Evolutionary conservation across 345 rosid genomes (phyloP).

Genomic region (Abelmoschus esculentus): DNA sequence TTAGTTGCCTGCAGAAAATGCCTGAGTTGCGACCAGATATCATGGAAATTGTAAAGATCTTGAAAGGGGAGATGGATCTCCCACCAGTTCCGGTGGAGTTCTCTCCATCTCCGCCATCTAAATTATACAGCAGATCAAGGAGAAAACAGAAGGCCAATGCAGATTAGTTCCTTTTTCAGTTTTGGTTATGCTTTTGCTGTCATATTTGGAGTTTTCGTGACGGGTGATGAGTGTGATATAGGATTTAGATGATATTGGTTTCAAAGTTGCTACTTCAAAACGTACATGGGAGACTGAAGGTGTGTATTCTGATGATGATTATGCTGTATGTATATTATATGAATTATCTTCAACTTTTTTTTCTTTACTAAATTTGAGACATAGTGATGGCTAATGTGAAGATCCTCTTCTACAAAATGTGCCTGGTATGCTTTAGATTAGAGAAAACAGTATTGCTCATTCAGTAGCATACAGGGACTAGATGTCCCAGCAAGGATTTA

Average conservation of each 20-base stretch:
- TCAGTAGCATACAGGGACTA: too few relatives aligned
- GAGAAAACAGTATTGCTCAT: too few relatives aligned
- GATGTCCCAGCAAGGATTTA: too few relatives aligned
- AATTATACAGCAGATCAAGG: constrained; percentile 45
- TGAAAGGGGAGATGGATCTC: constrained; percentile 88
- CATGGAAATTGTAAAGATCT: constrained; percentile 60
- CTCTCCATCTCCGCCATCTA: constrained; percentile 85
- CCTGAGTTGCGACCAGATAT: constrained; percentile 87
- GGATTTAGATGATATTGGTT: not conserved
- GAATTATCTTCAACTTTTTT: not conserved
- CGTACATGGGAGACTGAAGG: constrained; percentile 3
- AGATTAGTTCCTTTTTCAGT: constrained; percentile 31
- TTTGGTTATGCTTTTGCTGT: constrained; percentile 7
- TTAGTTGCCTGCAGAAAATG: constrained; percentile 74
- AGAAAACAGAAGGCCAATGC: constrained; percentile 44
- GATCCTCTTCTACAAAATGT: too few relatives aligned
- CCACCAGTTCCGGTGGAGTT: constrained; percentile 62
- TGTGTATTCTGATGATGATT: constrained; percentile 6
- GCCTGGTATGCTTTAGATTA: too few relatives aligned
- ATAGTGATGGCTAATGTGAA: not conserved
- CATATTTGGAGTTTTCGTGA: constrained; percentile 1
- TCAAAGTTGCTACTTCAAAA: not conserved
- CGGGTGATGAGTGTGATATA: constrained; percentile 15
- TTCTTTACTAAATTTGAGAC: not conserved
- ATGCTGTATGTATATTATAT: constrained; percentile 16